Evolutionary conservation across 495 filamentous ascomycete species (phyloP).

Genomic region (Pseudoneurospora amorphoporcata): DNA sequence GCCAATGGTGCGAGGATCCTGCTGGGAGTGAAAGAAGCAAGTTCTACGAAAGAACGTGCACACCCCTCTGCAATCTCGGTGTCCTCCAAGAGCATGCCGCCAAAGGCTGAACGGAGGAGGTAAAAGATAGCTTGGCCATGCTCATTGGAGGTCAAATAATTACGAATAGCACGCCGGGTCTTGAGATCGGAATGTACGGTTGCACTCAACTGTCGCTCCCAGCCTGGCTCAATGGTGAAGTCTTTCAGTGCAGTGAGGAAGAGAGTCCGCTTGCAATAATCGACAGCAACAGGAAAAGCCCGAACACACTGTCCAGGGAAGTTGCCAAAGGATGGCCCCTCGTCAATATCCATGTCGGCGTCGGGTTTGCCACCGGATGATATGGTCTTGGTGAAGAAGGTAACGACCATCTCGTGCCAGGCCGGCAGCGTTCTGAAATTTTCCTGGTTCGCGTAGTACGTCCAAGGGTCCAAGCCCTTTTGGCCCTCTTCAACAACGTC

Average conservation of each 20-base stretch:
- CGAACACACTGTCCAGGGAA: slow-evolving; percentile 35
- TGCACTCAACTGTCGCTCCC: slow-evolving; percentile 71
- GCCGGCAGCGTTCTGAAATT: slow-evolving; percentile 29
- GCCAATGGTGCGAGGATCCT: slow-evolving; percentile 40
- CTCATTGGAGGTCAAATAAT: slow-evolving; percentile 26
- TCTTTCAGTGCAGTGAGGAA: slow-evolving; percentile 58
- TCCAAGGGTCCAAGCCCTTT: slow-evolving; percentile 63
- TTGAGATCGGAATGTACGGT: slow-evolving; percentile 53
- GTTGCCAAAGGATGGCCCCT: slow-evolving; percentile 25
- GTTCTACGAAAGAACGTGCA: slow-evolving; percentile 52
- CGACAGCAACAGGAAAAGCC: slow-evolving; percentile 53
- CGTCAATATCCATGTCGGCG: slow-evolving; percentile 23
- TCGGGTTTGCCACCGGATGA: slow-evolving; percentile 1
- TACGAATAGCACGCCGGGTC: slow-evolving; percentile 46
- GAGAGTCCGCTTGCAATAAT: slow-evolving; percentile 64
- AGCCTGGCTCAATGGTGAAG: slow-evolving; percentile 64
- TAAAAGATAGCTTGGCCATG: slow-evolving; percentile 21
- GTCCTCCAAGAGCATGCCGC: slow-evolving; percentile 45
- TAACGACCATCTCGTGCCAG: slow-evolving; percentile 34
- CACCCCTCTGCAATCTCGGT: slow-evolving; percentile 41
- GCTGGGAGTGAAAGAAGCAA: slow-evolving; percentile 53
- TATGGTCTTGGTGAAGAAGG: slow-evolving; percentile 35
- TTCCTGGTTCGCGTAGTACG: slow-evolving; percentile 29
- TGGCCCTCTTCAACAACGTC: slow-evolving; percentile 85
- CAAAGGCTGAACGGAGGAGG: slow-evolving; percentile 45